phyloP scores from a whole-genome alignment of 371 early-diverging fungal genomes.

The Mucor velutinosus region DNA sequence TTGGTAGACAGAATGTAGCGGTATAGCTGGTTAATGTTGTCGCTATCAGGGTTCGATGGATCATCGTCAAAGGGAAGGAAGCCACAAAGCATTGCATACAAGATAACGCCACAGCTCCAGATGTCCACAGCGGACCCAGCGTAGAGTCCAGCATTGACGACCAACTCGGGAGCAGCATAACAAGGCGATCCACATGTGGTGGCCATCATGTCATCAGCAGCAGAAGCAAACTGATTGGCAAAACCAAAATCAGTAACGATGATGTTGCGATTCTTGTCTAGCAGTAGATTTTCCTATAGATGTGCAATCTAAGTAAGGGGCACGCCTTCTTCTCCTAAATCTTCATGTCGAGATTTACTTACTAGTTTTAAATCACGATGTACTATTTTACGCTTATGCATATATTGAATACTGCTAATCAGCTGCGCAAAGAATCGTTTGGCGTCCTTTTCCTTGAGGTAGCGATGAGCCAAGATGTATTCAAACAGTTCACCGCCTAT shows the following conservation, averaged over 20 bases:
- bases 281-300: conserved; percentile 83
- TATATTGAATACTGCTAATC: conserved; percentile 66
- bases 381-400: conserved; percentile 61
- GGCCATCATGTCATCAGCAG: conserved; percentile 73
- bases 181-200: conserved; percentile 97
- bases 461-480: conserved; percentile 62
- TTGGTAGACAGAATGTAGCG: conserved; percentile 65
- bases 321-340: conserved; percentile 3
- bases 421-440: conserved; percentile 72
- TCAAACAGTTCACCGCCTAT: conserved; percentile 70
- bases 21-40: conserved; percentile 67
- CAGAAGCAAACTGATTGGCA: conserved; percentile 84
- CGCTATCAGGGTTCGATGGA: conserved; percentile 71
- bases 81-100: conserved; percentile 80
- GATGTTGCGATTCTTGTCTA: conserved; percentile 85
- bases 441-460: conserved; percentile 65
- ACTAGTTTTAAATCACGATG: conserved; percentile 78
- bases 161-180: conserved; percentile 98
- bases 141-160: conserved; percentile 92
- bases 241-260: conserved; percentile 99
- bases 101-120: conserved; percentile 94
- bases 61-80: conserved; percentile 88
- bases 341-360: conserved; percentile 12
- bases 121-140: conserved; percentile 95
- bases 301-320: conserved; percentile 1